Base-by-base conservation (phyloP, 345 rosid species). In the Erysimum cheiranthoides region DNA sequence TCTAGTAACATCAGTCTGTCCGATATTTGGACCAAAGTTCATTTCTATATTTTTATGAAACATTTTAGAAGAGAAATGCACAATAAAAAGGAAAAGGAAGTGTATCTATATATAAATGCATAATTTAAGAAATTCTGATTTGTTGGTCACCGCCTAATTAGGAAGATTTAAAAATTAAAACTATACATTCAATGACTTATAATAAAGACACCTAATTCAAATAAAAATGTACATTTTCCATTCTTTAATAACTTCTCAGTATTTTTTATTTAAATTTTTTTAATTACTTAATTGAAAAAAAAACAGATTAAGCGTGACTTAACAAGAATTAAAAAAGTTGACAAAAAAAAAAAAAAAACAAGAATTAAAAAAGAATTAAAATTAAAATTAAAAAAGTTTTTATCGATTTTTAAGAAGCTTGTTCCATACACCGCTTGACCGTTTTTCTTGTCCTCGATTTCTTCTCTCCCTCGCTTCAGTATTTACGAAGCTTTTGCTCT, bases 381-480 rank as follows among this genome's bases (percentile, higher is more conserved):
- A 40, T 3, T 3, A 45, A 25, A 51, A 40, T n/a, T 8, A 54
- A 4, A 47, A 28, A 43, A 30, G 2, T 6, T 11, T 34, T 13
- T 18, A 14, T 51, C 14, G 16, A 40, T 25, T 52, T 69, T 43
- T 1, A 14, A 57, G 77, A 65, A 78, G 79, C 81, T 74, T 70
- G 79, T 66, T 3, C 18, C 68, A 73, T 71, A 82, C 83, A 70
- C 70, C 46, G 74, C 53, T 38, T 73, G 77, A 73, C 85, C 81
- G 85, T 73, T 82, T 75, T 47, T 32, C 1, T 59, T 45, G 36
- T 64, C 50, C 36, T 64, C 66, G 38, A 52, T 59, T 61, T 57
- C 14, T 53, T 9, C 40, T 63, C 57, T 50, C 60, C 75, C 76
- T 45, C 80, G 60, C 75, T 77, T 64, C 72, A 70, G 71, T 77